Percentiles rank a stretch among this genome's conserved stretches.
Conservation (phyloP, 2,329 filamentous ascomycete genomes). For the Pseudogymnoascus sp. region DNA sequence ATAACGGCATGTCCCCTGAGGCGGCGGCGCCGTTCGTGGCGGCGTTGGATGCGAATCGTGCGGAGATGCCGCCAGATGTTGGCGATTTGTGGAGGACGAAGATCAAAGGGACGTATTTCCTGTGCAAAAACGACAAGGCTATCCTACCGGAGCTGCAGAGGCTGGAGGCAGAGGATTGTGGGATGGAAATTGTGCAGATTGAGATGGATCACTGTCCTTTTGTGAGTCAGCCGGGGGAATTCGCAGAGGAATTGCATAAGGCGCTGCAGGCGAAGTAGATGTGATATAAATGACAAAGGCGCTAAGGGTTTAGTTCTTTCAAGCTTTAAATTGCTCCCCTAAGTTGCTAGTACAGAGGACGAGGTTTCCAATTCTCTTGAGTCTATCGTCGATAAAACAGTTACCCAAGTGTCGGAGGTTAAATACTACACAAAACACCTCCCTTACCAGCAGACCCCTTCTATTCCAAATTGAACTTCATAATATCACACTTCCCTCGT, state of each 20-base stretch:
- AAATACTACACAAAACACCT: neutral
- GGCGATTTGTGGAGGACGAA: conserved; percentile 4
- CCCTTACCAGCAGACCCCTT: neutral
- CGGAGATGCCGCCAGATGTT: conserved; percentile 7
- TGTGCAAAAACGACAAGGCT: conserved; percentile 9
- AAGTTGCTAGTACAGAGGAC: neutral
- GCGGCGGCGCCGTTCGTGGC: conserved; percentile 1
- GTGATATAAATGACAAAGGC: neutral
- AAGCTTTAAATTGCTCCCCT: neutral
- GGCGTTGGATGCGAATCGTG: neutral
- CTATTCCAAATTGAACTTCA: neutral
- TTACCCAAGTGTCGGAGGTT: too few species aligned
- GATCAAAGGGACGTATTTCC: conserved; percentile 3
- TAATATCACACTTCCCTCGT: neutral
- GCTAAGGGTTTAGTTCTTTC: neutral
- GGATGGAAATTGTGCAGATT: conserved; percentile 3
- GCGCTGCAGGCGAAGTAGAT: neutral
- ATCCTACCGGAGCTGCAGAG: conserved; percentile 1
- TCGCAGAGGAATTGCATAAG: conserved; percentile 7
- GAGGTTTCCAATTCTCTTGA: neutral
- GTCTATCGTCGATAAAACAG: too few species aligned
- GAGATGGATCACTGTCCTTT: conserved; percentile 13
- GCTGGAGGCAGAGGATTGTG: conserved; percentile 6
- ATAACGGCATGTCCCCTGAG: neutral
- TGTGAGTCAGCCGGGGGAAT: conserved; percentile 7